Base-by-base conservation (phyloP, 257 asterid genomes). In the Penstemon davidsonii region DNA sequence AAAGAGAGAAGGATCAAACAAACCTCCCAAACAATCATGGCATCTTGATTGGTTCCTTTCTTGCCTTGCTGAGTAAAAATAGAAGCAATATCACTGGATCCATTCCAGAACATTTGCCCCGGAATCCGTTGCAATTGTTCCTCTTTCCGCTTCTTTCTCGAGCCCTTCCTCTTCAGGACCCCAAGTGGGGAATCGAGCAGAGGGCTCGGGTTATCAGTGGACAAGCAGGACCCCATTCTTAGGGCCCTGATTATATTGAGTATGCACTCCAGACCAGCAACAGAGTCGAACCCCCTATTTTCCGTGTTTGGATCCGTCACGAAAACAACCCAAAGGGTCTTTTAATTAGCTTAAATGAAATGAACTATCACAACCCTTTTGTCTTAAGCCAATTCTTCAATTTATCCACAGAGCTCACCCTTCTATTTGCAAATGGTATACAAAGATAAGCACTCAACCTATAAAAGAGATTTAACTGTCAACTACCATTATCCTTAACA, bases 1-100 rank as follows among this genome's bases (percentile, higher is more conserved):
- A 38, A 66, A 69, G 74, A 44, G 70, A 46, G 57, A 52, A 73
- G 62, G 46, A 73, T 25, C 33, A 25, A 25, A 55, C 78, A 66
- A 64, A 92, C 98, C 98, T 90, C 98, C 98, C 98, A 92, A 82
- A 92, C 96, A 76, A 90, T 67, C 96, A 92, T 85, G 60, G 98
- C 98, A 79, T 92, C 98, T 77, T 92, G 98, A 80, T 90, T 92
- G 78, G 90, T 75, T 69, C 97, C 97, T 81, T 92, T 92, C 88
- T 64, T 92, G 69, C 97, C 98, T 69, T 92, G 97, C 74, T 88
- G 96, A 37, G 94, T 88, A 60, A 70, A 92, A 19, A 92, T 83
- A 7, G 95, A 77, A 45, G 97, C 97, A 54, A 61, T 83, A 15
- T 86, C 90, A 59, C 80, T 88, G 4, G 95, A 92, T 13, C 98